phyloP scores from a whole-genome alignment of 2,329 filamentous ascomycete genomes.

The Beauveria pseudobassiana region DNA sequence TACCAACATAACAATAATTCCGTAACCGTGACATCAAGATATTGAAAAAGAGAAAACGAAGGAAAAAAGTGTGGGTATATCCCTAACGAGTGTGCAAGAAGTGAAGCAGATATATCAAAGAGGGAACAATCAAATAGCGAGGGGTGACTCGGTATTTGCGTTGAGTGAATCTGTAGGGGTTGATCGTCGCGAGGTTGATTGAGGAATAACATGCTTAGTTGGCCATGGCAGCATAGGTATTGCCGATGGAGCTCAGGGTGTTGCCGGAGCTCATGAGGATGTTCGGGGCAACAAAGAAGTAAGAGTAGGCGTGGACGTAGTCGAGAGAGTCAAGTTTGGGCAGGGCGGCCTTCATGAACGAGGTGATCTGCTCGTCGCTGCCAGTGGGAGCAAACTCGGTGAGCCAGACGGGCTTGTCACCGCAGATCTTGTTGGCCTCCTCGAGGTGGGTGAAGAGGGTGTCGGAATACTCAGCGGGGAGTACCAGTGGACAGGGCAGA shows the following conservation, averaged over 20 bases:
- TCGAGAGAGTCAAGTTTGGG: constrained; percentile 39
- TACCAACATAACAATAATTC: constrained; percentile 5
- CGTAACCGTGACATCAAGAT: constrained; percentile 10
- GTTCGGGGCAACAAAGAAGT: constrained; percentile 44
- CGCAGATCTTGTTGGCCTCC: constrained; percentile 37
- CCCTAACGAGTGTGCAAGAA: constrained; percentile 32
- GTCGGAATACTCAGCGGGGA: constrained; percentile 36
- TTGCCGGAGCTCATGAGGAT: constrained; percentile 33
- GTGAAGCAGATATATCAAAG: constrained; percentile 16
- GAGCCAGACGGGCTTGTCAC: constrained; percentile 49
- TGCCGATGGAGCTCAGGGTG: constrained; percentile 38
- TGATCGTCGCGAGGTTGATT: constrained; percentile 14
- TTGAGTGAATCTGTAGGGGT: constrained; percentile 2
- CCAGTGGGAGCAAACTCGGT: constrained; percentile 55
- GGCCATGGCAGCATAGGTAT: constrained; percentile 38
- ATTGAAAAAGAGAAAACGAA: constrained; percentile 16
- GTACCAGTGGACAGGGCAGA: constrained; percentile 60
- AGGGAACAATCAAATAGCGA: background rate
- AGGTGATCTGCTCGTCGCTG: constrained; percentile 32
- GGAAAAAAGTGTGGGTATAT: constrained; percentile 20
- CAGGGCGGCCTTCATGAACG: constrained; percentile 44
- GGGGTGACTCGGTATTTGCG: background rate
- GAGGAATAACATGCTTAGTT: constrained; percentile 12
- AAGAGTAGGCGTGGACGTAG: constrained; percentile 49
- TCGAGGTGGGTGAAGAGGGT: constrained; percentile 49